Conservation (phyloP, 495 filamentous ascomycete species). For the Sabuloglossum arenarium region DNA sequence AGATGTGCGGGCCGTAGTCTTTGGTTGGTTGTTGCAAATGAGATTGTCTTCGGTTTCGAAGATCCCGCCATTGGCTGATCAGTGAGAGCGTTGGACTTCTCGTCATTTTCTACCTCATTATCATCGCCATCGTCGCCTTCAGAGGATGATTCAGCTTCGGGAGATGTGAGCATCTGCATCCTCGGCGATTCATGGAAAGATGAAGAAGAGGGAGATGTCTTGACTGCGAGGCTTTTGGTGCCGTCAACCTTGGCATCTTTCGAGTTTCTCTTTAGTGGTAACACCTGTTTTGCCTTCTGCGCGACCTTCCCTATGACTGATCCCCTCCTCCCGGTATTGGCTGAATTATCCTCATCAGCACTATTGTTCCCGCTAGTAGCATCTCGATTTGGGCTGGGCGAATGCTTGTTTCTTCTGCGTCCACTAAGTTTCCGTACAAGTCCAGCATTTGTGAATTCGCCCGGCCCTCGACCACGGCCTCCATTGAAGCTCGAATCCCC, state of each 20-base stretch:
- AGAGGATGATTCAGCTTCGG: neutral
- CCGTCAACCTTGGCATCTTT: slow-evolving; percentile 1
- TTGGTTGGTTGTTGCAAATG: neutral
- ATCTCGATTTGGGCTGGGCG: neutral
- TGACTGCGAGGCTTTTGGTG: neutral
- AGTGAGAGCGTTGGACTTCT: neutral
- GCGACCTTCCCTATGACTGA: slow-evolving; percentile 7
- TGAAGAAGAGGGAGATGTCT: slow-evolving; percentile 1
- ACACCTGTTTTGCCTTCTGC: slow-evolving; percentile 2
- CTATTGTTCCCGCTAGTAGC: neutral
- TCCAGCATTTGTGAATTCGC: slow-evolving; percentile 1
- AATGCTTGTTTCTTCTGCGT: neutral
- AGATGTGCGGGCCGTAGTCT: neutral
- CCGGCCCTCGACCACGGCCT: neutral
- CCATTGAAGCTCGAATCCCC: neutral
- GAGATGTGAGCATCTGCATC: neutral
- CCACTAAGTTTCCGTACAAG: neutral
- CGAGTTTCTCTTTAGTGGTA: slow-evolving; percentile 3
- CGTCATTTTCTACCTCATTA: neutral
- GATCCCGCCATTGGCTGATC: neutral
- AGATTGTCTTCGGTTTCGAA: neutral
- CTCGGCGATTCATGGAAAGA: slow-evolving; percentile 1
- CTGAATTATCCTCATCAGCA: slow-evolving; percentile 2
- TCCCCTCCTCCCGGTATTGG: neutral
- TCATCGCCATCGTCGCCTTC: neutral